A percentile compares a stretch with the other conserved stretches of the same genome.
phyloP scores from a whole-genome alignment of 305 asterid species.

The Ruellia speciosa region DNA sequence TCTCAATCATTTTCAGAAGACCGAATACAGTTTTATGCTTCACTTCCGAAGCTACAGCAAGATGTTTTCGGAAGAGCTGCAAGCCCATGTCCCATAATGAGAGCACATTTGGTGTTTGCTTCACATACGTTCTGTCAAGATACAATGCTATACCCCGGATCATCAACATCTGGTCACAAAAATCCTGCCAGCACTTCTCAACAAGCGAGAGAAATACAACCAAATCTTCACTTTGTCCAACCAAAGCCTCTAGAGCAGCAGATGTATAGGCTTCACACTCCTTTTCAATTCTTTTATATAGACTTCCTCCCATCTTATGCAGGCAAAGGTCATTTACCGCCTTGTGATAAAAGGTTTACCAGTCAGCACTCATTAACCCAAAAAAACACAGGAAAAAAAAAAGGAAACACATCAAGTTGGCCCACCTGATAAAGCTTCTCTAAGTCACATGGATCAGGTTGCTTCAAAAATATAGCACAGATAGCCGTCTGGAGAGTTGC shows the following conservation, averaged over 20 bases:
- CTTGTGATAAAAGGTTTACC: conserved; percentile 31
- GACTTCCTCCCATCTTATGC: conserved; percentile 92
- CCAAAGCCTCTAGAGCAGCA: conserved; percentile 62
- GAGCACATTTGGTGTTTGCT: conserved; percentile 74
- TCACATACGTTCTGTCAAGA: conserved; percentile 93
- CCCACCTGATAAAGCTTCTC: conserved; percentile 90
- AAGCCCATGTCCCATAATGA: conserved; percentile 99
- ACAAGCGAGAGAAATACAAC: conserved; percentile 83
- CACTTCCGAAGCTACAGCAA: conserved; percentile 81
- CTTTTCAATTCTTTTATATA: conserved; percentile 72
- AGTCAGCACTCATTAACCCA: conserved; percentile 18
- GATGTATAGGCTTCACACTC: conserved; percentile 75
- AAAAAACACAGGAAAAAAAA: neutral
- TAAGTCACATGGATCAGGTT: conserved; percentile 81
- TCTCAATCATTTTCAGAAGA: conserved; percentile 81
- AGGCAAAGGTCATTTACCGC: conserved; percentile 86
- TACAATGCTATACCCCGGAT: conserved; percentile 88
- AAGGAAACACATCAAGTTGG: neutral
- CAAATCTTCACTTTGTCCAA: conserved; percentile 86
- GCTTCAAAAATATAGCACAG: conserved; percentile 85
- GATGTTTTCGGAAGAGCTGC: conserved; percentile 93
- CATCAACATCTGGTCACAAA: conserved; percentile 96
- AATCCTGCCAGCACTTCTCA: conserved; percentile 66
- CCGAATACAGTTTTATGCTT: conserved; percentile 91
- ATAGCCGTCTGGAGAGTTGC: conserved; percentile 83